Evolutionary conservation across 2,329 filamentous ascomycete genomes (phyloP).

Genomic region (Didymella glomerata): DNA sequence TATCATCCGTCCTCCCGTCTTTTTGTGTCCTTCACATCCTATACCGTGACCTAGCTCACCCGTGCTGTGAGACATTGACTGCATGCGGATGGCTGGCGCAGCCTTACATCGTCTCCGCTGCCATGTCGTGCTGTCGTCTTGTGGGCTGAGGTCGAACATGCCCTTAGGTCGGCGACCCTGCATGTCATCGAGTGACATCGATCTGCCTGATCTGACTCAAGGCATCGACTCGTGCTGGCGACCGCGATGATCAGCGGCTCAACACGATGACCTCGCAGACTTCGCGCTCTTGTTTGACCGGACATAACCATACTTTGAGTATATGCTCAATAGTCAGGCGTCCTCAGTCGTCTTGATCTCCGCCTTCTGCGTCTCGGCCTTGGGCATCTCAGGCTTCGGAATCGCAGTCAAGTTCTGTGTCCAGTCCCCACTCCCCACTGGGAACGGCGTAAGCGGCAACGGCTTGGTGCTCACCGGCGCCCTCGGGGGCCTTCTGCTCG

Average conservation of each 20-base stretch:
- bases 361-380: not conserved
- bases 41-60: not conserved
- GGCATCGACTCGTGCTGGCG: not conserved
- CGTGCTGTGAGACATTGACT: not conserved
- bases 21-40: not conserved
- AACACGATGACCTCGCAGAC: conserved; percentile 12
- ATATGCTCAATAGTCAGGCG: conserved; percentile 21
- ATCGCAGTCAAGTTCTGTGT: conserved; percentile 8
- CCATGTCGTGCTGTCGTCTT: no score
- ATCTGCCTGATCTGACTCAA: no score
- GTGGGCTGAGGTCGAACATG: no score
- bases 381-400: not conserved
- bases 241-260: not conserved
- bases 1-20: conserved; percentile 13
- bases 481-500: not conserved
- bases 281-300: conserved; percentile 8
- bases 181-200: no score
- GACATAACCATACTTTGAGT: conserved; percentile 12
- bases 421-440: conserved; percentile 25
- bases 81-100: no score
- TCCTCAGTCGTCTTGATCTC: not conserved
- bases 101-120: no score
- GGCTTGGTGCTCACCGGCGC: conserved; percentile 36
- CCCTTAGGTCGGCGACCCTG: no score
- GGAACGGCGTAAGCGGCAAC: conserved; percentile 46